phyloP scores from a whole-genome alignment of 768 basidiomycete genomes.

The Hydnomerulius pinastri region DNA sequence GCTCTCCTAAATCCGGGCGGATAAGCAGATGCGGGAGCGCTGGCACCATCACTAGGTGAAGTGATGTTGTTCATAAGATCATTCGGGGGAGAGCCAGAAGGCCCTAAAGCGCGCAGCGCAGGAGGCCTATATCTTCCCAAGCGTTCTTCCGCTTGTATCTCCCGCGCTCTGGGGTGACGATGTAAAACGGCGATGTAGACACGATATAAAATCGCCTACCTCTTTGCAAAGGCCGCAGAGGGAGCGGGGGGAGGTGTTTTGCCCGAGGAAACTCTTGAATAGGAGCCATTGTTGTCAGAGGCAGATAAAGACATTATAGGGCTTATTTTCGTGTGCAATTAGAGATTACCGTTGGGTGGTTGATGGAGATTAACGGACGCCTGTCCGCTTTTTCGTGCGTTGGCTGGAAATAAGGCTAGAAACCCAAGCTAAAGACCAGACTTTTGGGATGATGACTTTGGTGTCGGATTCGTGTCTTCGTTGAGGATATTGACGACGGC shows the following conservation, averaged over 20 bases:
- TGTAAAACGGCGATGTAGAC: conserved; percentile 19
- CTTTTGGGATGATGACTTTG: conserved; percentile 20
- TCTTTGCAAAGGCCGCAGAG: conserved; percentile 86
- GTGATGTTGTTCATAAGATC: conserved; percentile 60
- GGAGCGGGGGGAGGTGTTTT: conserved; percentile 91
- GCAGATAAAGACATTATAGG: conserved; percentile 93
- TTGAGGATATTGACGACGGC: conserved; percentile 23
- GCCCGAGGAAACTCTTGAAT: conserved; percentile 80
- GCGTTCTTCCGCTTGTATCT: conserved; percentile 79
- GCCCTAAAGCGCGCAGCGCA: conserved; percentile 67
- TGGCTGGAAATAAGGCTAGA: conserved; percentile 25
- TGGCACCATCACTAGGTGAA: conserved; percentile 57
- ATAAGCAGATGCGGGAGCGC: conserved; percentile 72
- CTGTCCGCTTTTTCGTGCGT: conserved; percentile 33
- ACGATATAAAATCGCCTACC: conserved; percentile 45
- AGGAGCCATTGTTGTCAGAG: conserved; percentile 78
- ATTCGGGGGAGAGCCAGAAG: conserved; percentile 73
- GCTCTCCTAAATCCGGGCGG: conserved; percentile 90
- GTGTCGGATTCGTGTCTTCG: conserved; percentile 28
- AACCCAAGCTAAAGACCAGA: conserved; percentile 18
- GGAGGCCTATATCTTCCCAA: conserved; percentile 77
- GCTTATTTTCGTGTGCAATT: conserved; percentile 59
- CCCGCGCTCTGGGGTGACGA: conserved; percentile 63
- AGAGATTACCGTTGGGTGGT: conserved; percentile 67
- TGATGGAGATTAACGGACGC: conserved; percentile 36